Base-by-base conservation (phyloP, 1,139 yeast species). In the Pichia cactophila region DNA sequence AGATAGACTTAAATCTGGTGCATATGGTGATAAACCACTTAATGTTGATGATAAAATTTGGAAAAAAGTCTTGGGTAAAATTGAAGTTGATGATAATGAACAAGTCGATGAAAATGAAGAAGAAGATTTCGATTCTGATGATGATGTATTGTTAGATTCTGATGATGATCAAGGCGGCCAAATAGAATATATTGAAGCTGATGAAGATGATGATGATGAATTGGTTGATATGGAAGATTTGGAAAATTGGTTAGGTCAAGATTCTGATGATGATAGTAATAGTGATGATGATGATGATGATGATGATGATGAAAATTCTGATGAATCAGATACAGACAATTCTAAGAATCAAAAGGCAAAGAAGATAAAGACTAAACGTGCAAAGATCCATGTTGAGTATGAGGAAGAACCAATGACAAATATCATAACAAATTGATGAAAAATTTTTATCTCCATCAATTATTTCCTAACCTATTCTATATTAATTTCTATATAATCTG, bases 1-100 rank as follows among this genome's bases (percentile, higher is more conserved):
- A 61, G 96, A 90, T 49, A 81, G 98, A 70, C 78, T 92, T 61
- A 92, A 92, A 80, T 83, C 92, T 66, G 98, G 98, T 55, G 97
- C 97, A 7, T 92, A 92, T 63, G 98, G 98, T 55, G 97, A 92
- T 63, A 87, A 90, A 67, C 98, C 98, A 51, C 75, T 92, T 64
- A 92, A 92, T 63, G 98, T 92, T 42, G 97, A 92, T 61, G 97
- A 90, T 63, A 83, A 83, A 70, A 81, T 92, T 54, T 92, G 98
- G 98, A 84, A 85, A 76, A 87, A 82, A 71, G 95, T 92, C 28
- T 78, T 92, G 71, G 88, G 92, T 57, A 81, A 78, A 57, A 82
- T 83, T 60, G 83, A 77, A 55, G 78, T 76, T 46, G 70, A 70
- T 44, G 77, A 77, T 47, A 70, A 70, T 45, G 74, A 75, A 61